A percentile compares a stretch with the other conserved stretches of the same genome.
These are phyloP conservation scores for Nakazawaea ishiwadae DNA, from an alignment of 805 yeast genomes.

Conservation along the genomic window DNA sequence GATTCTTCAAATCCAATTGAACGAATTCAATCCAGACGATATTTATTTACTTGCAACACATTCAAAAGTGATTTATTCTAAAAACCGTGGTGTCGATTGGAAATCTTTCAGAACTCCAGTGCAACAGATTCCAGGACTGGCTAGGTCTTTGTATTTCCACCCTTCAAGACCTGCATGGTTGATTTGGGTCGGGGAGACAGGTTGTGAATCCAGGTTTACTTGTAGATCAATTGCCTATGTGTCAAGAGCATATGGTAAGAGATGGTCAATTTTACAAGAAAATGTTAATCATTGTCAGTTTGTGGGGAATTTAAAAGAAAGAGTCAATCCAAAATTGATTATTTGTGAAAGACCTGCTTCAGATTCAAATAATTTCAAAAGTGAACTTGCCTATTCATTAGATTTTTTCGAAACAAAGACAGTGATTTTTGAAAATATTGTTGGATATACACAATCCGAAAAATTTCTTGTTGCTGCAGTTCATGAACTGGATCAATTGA, in stretches of 20 bases:
- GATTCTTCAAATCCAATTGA: slow-evolving; percentile 49
- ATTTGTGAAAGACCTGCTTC: slow-evolving; percentile 50
- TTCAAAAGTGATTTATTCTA: slow-evolving; percentile 51
- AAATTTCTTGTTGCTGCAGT: slow-evolving; percentile 70
- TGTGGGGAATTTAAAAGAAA: slow-evolving; percentile 43
- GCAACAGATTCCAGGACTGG: slow-evolving; percentile 32
- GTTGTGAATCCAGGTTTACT: slow-evolving; percentile 44
- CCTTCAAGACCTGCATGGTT: slow-evolving; percentile 54
- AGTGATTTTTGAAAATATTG: slow-evolving; percentile 46
- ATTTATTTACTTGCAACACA: slow-evolving; percentile 47
- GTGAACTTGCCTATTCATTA: slow-evolving; percentile 39
- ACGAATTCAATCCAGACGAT: slow-evolving; percentile 49
- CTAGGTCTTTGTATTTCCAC: slow-evolving; percentile 55
- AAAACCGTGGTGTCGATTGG: slow-evolving; percentile 65
- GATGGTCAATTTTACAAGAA: slow-evolving; percentile 53
- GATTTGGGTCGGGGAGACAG: slow-evolving; percentile 62
- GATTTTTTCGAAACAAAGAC: slow-evolving; percentile 41
- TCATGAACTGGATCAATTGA: slow-evolving; percentile 43
- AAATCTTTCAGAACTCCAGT: slow-evolving; percentile 49
- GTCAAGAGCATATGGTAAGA: slow-evolving; percentile 62
- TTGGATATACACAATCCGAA: slow-evolving; percentile 69
- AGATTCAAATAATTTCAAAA: slow-evolving; percentile 27
- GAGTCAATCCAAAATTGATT: slow-evolving; percentile 45
- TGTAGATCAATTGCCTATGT: slow-evolving; percentile 59
- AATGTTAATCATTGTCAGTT: slow-evolving; percentile 63